phyloP scores from a whole-genome alignment of 176 grass and related monocot species.

The Ensete ventricosum region DNA sequence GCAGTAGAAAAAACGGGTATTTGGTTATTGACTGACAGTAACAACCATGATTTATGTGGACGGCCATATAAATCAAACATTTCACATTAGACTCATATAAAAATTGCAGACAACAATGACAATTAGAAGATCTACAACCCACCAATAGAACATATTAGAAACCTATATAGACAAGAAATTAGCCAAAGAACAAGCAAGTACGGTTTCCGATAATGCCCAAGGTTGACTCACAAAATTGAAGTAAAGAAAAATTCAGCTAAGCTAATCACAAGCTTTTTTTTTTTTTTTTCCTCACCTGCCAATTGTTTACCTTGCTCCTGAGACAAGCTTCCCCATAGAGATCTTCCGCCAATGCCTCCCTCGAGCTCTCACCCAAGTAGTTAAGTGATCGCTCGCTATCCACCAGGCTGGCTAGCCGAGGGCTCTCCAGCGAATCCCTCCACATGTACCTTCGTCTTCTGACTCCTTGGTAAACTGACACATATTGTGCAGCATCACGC shows the following conservation, averaged over 20 bases:
- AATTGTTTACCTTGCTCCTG: constrained; percentile 1
- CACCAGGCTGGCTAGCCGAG: constrained; percentile 13
- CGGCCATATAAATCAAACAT: neutral
- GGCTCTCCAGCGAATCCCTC: constrained; percentile 26
- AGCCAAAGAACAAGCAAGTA: neutral
- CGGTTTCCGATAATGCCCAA: neutral
- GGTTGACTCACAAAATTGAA: neutral
- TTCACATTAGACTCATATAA: neutral
- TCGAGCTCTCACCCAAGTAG: constrained; percentile 18
- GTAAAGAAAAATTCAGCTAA: neutral
- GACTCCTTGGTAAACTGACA: constrained; percentile 30
- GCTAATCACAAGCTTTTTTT: no score
- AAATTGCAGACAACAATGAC: neutral
- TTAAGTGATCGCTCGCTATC: constrained; percentile 32
- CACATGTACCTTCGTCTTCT: constrained; percentile 31
- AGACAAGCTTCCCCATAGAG: constrained; percentile 21
- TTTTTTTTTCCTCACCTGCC: neutral
- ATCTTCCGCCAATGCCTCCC: constrained; percentile 25
- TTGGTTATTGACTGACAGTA: no score
- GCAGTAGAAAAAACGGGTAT: no score
- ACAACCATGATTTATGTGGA: no score
- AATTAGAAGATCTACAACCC: neutral
- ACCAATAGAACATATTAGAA: neutral
- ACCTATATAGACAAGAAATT: neutral
- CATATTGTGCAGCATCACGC: constrained; percentile 37